Conservation (phyloP, 2,329 filamentous ascomycete genomes). For the Periglandula ipomoeae region DNA sequence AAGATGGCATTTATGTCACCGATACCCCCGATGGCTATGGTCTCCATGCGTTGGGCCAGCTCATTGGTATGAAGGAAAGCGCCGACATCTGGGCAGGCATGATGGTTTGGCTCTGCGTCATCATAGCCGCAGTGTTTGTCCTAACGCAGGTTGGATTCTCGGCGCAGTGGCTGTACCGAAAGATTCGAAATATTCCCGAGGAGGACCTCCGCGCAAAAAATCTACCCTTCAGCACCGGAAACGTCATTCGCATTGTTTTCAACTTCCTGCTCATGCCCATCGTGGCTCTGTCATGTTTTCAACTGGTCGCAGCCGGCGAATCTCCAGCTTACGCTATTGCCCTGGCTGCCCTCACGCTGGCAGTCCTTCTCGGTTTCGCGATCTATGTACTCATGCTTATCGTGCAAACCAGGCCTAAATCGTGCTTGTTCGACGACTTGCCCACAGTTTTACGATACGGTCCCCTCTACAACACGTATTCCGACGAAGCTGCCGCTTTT, state of each 20-base stretch:
- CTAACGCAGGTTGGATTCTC: slow-evolving; percentile 71
- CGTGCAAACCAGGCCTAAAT: slow-evolving; percentile 68
- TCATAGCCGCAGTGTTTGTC: slow-evolving; percentile 58
- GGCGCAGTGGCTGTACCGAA: slow-evolving; percentile 65
- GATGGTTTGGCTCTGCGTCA: slow-evolving; percentile 80
- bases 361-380: slow-evolving; percentile 63
- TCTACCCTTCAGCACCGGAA: slow-evolving; percentile 73
- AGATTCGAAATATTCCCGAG: slow-evolving; percentile 61
- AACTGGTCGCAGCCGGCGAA: slow-evolving; percentile 64
- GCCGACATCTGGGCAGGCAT: slow-evolving; percentile 89
- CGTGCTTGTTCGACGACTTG: slow-evolving; percentile 86
- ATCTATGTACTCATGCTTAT: slow-evolving; percentile 76
- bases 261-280: slow-evolving; percentile 88
- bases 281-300: slow-evolving; percentile 80
- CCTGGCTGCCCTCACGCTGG: slow-evolving; percentile 65
- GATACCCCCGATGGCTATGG: slow-evolving; percentile 78
- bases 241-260: slow-evolving; percentile 76
- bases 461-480: slow-evolving; percentile 94
- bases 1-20: slow-evolving; percentile 80
- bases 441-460: slow-evolving; percentile 84
- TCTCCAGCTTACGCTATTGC: slow-evolving; percentile 65
- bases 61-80: slow-evolving; percentile 67
- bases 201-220: slow-evolving; percentile 90
- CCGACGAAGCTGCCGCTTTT: slow-evolving; percentile 84
- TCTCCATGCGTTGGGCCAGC: slow-evolving; percentile 67